These are phyloP conservation scores for Sequoiadendron giganteum DNA, from an alignment of 75 land plant genomes.

Conservation along the genomic window DNA sequence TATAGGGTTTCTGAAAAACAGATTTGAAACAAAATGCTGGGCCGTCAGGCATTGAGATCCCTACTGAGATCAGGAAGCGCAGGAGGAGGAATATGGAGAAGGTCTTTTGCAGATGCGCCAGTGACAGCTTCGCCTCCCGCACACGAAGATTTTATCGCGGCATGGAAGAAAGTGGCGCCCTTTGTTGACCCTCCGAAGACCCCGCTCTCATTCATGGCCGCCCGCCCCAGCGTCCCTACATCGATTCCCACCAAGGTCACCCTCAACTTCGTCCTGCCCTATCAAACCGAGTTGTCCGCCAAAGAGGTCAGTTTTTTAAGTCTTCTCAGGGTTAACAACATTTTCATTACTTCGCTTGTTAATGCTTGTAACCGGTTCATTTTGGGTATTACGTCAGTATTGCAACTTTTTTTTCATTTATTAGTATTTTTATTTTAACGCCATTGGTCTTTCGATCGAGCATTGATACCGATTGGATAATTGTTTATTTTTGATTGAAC, in stretches of 20 bases:
- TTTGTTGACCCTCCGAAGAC: conserved; percentile 70
- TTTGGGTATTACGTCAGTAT: neutral
- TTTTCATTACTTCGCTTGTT: neutral
- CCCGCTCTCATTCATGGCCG: conserved; percentile 62
- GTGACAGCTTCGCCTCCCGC: conserved; percentile 19
- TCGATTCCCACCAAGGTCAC: conserved; percentile 88
- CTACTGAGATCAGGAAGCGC: neutral
- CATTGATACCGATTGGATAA: neutral
- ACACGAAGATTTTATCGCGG: conserved; percentile 32
- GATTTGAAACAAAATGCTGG: neutral
- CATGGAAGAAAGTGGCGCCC: conserved; percentile 72
- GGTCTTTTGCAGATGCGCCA: conserved; percentile 21
- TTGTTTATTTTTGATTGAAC: neutral
- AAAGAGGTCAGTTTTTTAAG: conserved; percentile 50
- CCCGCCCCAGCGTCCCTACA: conserved; percentile 62
- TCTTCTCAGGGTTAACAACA: neutral
- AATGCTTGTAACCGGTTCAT: neutral
- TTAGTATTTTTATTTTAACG: neutral
- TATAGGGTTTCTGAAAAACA: neutral
- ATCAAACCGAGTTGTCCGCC: conserved; percentile 48
- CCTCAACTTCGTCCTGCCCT: conserved; percentile 85
- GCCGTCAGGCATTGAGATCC: neutral
- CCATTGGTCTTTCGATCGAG: neutral
- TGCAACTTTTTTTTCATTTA: neutral
- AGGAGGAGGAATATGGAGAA: neutral